phyloP scores from a whole-genome alignment of 176 grass and related monocot genomes.

The Areca catechu region DNA sequence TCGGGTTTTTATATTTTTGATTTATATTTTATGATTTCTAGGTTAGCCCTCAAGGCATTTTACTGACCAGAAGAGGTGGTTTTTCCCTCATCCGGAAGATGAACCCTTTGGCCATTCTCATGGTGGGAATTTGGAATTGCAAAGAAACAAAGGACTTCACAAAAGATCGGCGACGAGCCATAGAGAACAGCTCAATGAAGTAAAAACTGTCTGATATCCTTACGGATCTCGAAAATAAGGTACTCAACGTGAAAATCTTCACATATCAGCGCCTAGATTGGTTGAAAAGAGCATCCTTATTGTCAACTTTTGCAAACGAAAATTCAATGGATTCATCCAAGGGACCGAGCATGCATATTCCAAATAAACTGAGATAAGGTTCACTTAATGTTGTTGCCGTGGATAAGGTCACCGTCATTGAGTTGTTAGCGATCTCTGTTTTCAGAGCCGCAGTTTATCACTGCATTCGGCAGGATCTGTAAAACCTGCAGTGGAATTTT shows the following conservation, averaged over 20 bases:
- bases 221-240: conserved; percentile 61
- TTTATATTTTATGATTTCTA: conserved; percentile 31
- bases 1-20: too few species aligned
- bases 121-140: conserved; percentile 42
- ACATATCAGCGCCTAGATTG: conserved; percentile 83
- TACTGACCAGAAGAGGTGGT: conserved; percentile 87
- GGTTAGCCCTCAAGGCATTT: conserved; percentile 97
- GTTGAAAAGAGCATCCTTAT: conserved; percentile 74
- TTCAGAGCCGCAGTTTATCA: conserved; percentile 88
- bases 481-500: conserved; percentile 30
- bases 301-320: conserved; percentile 48
- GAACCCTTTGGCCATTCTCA: conserved; percentile 40
- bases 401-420: conserved; percentile 75
- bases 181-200: conserved; percentile 29
- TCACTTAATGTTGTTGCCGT: conserved; percentile 15
- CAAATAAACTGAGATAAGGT: conserved; percentile 34
- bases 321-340: conserved; percentile 54
- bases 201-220: conserved; percentile 66
- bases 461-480: conserved; percentile 84
- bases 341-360: conserved; percentile 45
- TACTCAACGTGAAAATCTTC: conserved; percentile 51
- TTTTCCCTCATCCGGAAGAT: conserved; percentile 92
- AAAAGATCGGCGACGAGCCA: conserved; percentile 21
- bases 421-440: conserved; percentile 70
- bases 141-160: conserved; percentile 26